Base-by-base conservation (phyloP, 2,329 filamentous ascomycete genomes). In the Exophiala aquamarina region DNA sequence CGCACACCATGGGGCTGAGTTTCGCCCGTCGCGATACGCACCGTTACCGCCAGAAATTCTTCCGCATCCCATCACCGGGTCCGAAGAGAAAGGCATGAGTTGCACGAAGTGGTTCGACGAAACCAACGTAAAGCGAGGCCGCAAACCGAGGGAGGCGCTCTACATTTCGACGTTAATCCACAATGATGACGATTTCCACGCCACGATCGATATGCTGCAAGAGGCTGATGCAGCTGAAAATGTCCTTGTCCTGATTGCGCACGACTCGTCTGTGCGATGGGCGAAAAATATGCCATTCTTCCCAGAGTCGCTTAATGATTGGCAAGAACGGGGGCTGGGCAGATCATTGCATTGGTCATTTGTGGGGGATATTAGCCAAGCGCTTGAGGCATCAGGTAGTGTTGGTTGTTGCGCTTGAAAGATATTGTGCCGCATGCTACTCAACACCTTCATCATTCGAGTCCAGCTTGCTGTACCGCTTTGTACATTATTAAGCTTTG, bases 21-120 rank as follows among this genome's bases (percentile, higher is more conserved):
- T 67, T 15, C 47, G 66, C 8, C 64, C 64, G 2, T 58, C 54
- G 2, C 29, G 50, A 33, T 54, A 59, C 29, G 31, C 55, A 3
- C 62, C 63, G 5, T 43, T 66, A 7, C 61, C 63, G 3, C 34
- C 44, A 29, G 21, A 33, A 4, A 46, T 58, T 28, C 59, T 40
- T 13, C n/a, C 15, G n/a, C 17, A 28, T 21, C 49, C 55, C 19
- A 63, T 56, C 41, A 60, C 55, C 44, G 21, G 45, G 19, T 23
- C 34, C 31, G 28, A n/a, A 21, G 31, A n/a, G 14, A 13, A 3
- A 10, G 17, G 29, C 7, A 26, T 17, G 3, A 15, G 3, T 31
- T 29, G 17, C 34, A 13, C 42, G 11, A 48, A 9, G n/a, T n/a
- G n/a, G n/a, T n/a, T n/a, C n/a, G n/a, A n/a, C n/a, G n/a, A n/a